Percentiles rank a stretch among this genome's conserved stretches.
phyloP scores from a whole-genome alignment of 1,284 basidiomycete species.

The Naganishia liquefaciens region DNA sequence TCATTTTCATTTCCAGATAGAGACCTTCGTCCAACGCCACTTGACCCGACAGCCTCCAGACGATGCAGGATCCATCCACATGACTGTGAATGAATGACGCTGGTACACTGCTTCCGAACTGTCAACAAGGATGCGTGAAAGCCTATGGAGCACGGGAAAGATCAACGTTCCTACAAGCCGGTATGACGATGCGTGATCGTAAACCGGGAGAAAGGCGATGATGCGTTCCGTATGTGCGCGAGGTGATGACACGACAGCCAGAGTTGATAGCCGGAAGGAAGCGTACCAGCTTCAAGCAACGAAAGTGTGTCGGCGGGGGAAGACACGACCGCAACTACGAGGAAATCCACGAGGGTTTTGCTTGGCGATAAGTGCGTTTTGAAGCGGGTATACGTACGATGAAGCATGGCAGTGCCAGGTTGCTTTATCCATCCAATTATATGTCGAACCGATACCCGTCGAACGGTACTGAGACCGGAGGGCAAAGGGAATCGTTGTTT shows the following conservation, averaged over 20 bases:
- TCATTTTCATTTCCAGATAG: conserved; percentile 30
- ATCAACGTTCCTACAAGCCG: conserved; percentile 15
- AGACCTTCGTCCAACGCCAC: conserved; percentile 31
- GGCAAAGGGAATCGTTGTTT: conserved; percentile 17
- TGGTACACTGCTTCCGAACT: conserved; percentile 20
- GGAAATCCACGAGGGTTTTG: conserved; percentile 31
- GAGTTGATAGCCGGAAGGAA: conserved; percentile 14
- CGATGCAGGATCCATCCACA: conserved; percentile 24
- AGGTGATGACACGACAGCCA: conserved; percentile 10
- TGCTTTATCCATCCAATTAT: background rate
- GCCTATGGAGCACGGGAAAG: conserved; percentile 17
- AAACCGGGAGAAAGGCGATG: conserved; percentile 17
- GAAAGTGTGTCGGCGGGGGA: conserved; percentile 30
- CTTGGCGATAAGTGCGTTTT: conserved; percentile 29
- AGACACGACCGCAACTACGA: conserved; percentile 30
- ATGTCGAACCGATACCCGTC: conserved; percentile 4
- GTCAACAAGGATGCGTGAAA: conserved; percentile 3
- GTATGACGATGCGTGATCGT: conserved; percentile 19
- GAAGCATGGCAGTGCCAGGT: background rate
- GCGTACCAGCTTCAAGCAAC: conserved; percentile 24
- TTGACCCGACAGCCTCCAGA: conserved; percentile 30
- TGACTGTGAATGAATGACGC: conserved; percentile 1
- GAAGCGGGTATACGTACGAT: conserved; percentile 27
- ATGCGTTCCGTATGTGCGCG: conserved; percentile 10
- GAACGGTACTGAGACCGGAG: conserved; percentile 7